These are phyloP conservation scores for Berberis vulgaris DNA, from an alignment of 164 flowering plant genomes.

Conservation along the genomic window DNA sequence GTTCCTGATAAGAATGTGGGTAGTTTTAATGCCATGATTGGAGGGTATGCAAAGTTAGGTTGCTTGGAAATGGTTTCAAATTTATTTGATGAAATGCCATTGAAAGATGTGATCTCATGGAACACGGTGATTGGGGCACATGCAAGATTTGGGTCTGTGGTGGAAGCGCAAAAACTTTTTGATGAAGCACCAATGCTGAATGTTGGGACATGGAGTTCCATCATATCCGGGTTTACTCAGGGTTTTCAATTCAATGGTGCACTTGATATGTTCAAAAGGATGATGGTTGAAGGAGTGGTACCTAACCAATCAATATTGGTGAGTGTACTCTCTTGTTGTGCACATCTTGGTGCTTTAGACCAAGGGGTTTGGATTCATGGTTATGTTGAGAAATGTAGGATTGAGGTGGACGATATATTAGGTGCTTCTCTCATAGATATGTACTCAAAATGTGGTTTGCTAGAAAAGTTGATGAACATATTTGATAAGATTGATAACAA, in stretches of 20 bases:
- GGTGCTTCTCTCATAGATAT: slow-evolving; percentile 7
- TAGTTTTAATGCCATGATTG: slow-evolving; percentile 12
- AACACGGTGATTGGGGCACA: slow-evolving; percentile 15
- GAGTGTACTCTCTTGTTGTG: slow-evolving; percentile 16
- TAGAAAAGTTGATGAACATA: not conserved
- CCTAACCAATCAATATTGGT: slow-evolving; percentile 19
- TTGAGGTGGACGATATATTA: slow-evolving; percentile 4
- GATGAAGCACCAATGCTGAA: slow-evolving; percentile 8
- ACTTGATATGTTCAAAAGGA: slow-evolving; percentile 11
- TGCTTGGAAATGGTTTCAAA: slow-evolving; percentile 6
- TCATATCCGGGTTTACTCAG: slow-evolving; percentile 15
- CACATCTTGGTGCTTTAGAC: slow-evolving; percentile 19
- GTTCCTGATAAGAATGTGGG: slow-evolving; percentile 11
- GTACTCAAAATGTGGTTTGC: slow-evolving; percentile 7
- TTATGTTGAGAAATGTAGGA: slow-evolving; percentile 2
- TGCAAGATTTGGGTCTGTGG: slow-evolving; percentile 14
- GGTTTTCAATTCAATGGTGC: slow-evolving; percentile 9
- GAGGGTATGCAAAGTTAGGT: slow-evolving; percentile 12
- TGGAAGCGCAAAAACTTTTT: slow-evolving; percentile 7
- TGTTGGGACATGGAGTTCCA: slow-evolving; percentile 12
- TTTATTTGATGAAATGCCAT: slow-evolving; percentile 15
- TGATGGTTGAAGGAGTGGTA: slow-evolving; percentile 12
- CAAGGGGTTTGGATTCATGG: slow-evolving; percentile 10
- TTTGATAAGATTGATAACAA: not conserved
- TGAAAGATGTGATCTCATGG: slow-evolving; percentile 17